Conservation (phyloP, 805 yeast species). For the Metschnikowia rubicola region DNA sequence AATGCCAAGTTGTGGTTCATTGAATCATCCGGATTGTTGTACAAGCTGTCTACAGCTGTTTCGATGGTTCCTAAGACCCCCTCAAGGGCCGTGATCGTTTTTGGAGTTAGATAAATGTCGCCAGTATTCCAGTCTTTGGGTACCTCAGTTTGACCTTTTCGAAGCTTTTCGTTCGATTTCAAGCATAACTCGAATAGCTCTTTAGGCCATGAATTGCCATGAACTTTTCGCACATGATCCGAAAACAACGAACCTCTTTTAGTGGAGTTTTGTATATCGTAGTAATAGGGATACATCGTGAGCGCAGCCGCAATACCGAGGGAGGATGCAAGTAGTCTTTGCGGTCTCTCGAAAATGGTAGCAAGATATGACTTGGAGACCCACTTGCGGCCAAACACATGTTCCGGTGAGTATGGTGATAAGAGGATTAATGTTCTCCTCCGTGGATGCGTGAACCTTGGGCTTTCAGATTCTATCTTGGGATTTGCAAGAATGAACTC, state of each 20-base stretch:
- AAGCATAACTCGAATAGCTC: slow-evolving; percentile 55
- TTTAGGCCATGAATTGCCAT: slow-evolving; percentile 72
- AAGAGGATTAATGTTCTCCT: slow-evolving; percentile 58
- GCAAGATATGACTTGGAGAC: slow-evolving; percentile 61
- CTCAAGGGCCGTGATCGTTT: slow-evolving; percentile 64
- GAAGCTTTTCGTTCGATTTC: slow-evolving; percentile 53
- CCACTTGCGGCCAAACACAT: slow-evolving; percentile 75
- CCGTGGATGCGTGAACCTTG: slow-evolving; percentile 29
- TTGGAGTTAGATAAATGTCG: slow-evolving; percentile 69
- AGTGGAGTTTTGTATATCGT: slow-evolving; percentile 45
- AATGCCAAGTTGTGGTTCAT: slow-evolving; percentile 47
- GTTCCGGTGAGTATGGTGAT: slow-evolving; percentile 68
- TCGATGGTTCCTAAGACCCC: slow-evolving; percentile 79
- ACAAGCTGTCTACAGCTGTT: slow-evolving; percentile 55
- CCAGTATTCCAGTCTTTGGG: slow-evolving; percentile 83
- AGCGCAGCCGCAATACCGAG: slow-evolving; percentile 75
- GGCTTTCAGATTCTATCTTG: slow-evolving; percentile 39
- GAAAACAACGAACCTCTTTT: slow-evolving; percentile 48
- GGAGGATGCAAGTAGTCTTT: slow-evolving; percentile 70
- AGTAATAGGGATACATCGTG: slow-evolving; percentile 61
- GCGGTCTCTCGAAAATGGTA: slow-evolving; percentile 80
- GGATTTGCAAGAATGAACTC: slow-evolving; percentile 42
- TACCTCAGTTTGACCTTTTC: slow-evolving; percentile 59
- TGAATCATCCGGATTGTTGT: slow-evolving; percentile 15
- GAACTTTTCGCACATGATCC: slow-evolving; percentile 64